A percentile compares a stretch with the other conserved stretches of the same genome.
phyloP scores from a whole-genome alignment of 2,329 filamentous ascomycete species.

The Fusarium nodosum region DNA sequence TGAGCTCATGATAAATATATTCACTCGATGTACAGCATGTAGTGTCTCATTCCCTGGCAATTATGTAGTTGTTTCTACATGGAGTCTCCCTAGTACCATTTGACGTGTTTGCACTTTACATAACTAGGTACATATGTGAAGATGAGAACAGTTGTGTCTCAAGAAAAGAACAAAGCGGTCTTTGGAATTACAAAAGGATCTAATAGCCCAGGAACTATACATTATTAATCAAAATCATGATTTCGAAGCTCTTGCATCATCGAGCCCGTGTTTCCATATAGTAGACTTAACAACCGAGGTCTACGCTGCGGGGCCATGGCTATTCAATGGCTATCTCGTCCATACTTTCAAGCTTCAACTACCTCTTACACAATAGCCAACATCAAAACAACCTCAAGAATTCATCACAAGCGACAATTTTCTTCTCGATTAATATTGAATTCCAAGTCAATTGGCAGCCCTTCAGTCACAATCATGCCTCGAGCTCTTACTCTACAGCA shows the following conservation, averaged over 20 bases:
- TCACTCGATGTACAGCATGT: rapidly evolving
- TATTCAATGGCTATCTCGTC: slow-evolving; percentile 9
- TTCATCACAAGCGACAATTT: too few relatives aligned
- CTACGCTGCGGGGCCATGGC: slow-evolving; percentile 22
- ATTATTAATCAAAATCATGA: slow-evolving; percentile 6
- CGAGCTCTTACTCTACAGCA: slow-evolving; percentile 74
- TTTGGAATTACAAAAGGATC: neutral
- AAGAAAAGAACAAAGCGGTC: neutral
- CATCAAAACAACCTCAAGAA: neutral
- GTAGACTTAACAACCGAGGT: slow-evolving; percentile 26
- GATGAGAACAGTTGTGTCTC: rapidly evolving
- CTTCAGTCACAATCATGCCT: slow-evolving; percentile 58
- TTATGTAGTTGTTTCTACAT: neutral
- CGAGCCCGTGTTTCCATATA: neutral
- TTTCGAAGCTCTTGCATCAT: slow-evolving; percentile 9
- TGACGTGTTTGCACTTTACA: too few relatives aligned
- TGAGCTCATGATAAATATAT: neutral
- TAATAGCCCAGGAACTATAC: neutral
- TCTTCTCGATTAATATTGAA: neutral
- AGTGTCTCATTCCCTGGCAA: neutral
- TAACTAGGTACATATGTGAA: neutral
- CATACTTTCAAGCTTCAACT: neutral
- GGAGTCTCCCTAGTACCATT: too few relatives aligned
- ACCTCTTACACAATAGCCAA: neutral
- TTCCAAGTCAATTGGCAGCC: neutral